Evolutionary conservation across 2,329 filamentous ascomycete genomes (phyloP), one percentile per base, ranked within the genome.

Genomic region (Lanzia echinophila): DNA sequence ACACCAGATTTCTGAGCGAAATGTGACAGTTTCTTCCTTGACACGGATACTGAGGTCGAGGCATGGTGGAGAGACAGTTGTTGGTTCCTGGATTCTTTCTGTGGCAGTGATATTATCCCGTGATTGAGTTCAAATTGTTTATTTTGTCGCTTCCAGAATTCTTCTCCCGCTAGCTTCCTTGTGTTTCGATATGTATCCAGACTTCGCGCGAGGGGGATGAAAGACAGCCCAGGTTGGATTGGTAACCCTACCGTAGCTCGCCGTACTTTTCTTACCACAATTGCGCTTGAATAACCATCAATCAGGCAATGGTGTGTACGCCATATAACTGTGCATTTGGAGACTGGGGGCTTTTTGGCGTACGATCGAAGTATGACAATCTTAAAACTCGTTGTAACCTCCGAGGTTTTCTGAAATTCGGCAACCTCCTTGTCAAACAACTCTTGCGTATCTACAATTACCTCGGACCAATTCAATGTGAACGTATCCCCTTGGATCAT

Each of bases 281-380:
- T 32, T 19, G 38, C 39, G 15, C 54, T 56, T 0, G 69, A 70
- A 11, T 56, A 63, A 1, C 68, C 69, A 59, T 71, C 68, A 15
- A 70, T 62, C 3, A 69, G 58, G 10, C 62, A 60, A 55, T 70
- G 69, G 51, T 71, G 69, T 10, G 69, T 57, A 3, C 55, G 48
- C 68, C 67, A 70, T 19, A 69, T 55, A n/a, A 68, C 50, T 10
- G 57, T 63, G 17, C 49, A 39, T 17, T n/a, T 8, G 6, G 7
- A 6, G n/a, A 8, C 6, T 10, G 8, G n/a, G 6, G 6, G 8
- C 7, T 8, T 7, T 12, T 39, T 15, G 15, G 8, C 6, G 10
- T 8, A 6, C 8, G 6, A n/a, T n/a, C n/a, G 34, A 60, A 17
- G 42, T 28, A 17, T 42, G 5, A 12, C 13, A 39, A 20, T n/a